Evolutionary conservation across 352 stramenopile genomes (phyloP).

Genomic region (Halophytophthora batemanensis): DNA sequence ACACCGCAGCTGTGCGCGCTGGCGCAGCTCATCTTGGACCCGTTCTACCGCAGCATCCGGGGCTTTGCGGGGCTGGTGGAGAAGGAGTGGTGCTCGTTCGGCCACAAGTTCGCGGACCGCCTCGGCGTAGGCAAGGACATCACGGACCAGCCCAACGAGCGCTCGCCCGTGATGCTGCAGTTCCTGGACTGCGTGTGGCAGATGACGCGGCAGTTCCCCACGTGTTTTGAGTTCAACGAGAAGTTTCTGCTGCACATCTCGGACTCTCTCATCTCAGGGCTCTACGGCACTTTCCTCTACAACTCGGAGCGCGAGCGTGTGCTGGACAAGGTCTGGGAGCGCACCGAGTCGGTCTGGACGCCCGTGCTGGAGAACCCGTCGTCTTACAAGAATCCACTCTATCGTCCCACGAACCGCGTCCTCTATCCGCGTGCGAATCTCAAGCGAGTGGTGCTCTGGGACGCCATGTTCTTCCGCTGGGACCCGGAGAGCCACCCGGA

Average conservation of each 20-base stretch:
- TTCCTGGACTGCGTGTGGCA: slow-evolving; percentile 99
- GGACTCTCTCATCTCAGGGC: slow-evolving; percentile 96
- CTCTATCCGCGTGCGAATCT: slow-evolving; percentile 84
- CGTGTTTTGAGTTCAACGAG: slow-evolving; percentile 98
- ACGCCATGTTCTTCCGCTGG: slow-evolving; percentile 86
- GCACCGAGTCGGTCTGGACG: slow-evolving; percentile 83
- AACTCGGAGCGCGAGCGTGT: slow-evolving; percentile 85
- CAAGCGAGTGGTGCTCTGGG: slow-evolving; percentile 84
- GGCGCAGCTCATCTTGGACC: slow-evolving; percentile 83
- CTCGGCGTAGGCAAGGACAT: slow-evolving; percentile 70
- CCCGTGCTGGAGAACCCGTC: slow-evolving; percentile 64
- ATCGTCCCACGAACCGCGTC: slow-evolving; percentile 75
- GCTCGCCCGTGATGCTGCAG: slow-evolving; percentile 98
- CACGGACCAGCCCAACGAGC: slow-evolving; percentile 94
- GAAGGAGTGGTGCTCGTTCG: slow-evolving; percentile 88
- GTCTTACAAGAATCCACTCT: slow-evolving; percentile 73
- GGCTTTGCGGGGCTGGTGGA: slow-evolving; percentile 81
- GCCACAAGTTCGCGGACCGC: slow-evolving; percentile 85
- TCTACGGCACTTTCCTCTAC: slow-evolving; percentile 92
- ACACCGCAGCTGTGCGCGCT: slow-evolving; percentile 74
- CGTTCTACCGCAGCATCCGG: slow-evolving; percentile 74
- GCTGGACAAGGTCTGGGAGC: slow-evolving; percentile 83
- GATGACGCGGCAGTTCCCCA: slow-evolving; percentile 95
- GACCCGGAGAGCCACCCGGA: slow-evolving; percentile 81
- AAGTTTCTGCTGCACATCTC: slow-evolving; percentile 91